Evolutionary conservation across 2,329 filamentous ascomycete species (phyloP).

Genomic region (Colletotrichum filicis): DNA sequence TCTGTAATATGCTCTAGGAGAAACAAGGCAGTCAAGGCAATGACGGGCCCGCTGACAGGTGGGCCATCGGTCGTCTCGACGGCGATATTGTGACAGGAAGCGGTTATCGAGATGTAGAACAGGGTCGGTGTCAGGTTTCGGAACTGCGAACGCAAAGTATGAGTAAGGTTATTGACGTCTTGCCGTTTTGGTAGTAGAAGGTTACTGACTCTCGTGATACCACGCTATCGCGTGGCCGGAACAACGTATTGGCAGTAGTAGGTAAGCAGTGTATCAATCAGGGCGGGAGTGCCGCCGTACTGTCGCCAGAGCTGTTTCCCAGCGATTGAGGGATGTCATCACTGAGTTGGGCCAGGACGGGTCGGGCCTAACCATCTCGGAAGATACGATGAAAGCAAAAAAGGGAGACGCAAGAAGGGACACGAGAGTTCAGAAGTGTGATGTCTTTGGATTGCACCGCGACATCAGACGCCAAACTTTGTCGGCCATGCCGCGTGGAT

Average conservation of each 20-base stretch:
- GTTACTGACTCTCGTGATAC: not conserved
- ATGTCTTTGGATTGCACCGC: not conserved
- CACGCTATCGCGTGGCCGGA: too few species aligned
- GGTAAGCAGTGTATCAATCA: not conserved
- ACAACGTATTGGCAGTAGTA: not conserved
- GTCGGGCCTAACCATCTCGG: not conserved
- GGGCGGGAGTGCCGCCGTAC: too few species aligned
- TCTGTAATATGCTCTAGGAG: not conserved
- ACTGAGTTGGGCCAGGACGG: too few species aligned
- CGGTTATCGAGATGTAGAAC: not conserved
- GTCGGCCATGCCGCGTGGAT: not conserved
- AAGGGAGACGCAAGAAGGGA: not conserved
- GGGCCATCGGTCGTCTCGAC: too few species aligned
- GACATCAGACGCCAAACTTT: not conserved
- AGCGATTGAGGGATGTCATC: not conserved
- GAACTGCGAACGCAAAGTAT: not conserved
- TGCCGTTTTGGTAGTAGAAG: not conserved
- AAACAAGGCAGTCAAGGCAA: not conserved
- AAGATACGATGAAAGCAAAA: too few species aligned
- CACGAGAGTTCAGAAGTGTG: not conserved
- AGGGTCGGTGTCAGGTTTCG: not conserved
- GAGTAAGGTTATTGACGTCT: not conserved
- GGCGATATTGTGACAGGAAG: too few species aligned
- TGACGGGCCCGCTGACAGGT: too few species aligned
- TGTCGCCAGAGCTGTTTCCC: not conserved